These are phyloP conservation scores for Hericium rajendrae DNA, from an alignment of 768 basidiomycete genomes.

Conservation along the genomic window DNA sequence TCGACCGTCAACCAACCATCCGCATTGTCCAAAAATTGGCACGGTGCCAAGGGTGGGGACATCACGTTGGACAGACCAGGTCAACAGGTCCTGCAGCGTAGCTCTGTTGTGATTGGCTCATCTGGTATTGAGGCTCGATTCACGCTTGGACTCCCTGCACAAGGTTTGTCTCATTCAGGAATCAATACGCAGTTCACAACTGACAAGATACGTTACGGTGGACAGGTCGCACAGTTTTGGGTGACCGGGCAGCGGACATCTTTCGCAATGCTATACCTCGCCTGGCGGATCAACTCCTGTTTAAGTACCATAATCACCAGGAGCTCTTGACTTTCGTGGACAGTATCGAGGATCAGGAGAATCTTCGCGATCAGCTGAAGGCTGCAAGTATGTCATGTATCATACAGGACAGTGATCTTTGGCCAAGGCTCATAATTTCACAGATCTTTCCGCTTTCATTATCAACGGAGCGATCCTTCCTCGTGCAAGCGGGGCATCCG, in stretches of 20 bases:
- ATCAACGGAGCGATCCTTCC: slow-evolving; percentile 13
- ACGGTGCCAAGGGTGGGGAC: slow-evolving; percentile 8
- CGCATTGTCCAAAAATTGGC: not conserved
- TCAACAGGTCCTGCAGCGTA: slow-evolving; percentile 13
- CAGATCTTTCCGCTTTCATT: slow-evolving; percentile 12
- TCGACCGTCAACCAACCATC: not conserved
- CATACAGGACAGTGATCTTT: not conserved
- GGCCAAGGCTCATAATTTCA: not conserved
- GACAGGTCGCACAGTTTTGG: not conserved
- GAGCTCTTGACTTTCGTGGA: not conserved
- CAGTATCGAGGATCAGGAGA: not conserved
- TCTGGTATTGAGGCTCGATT: slow-evolving; percentile 11
- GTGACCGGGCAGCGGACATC: not conserved
- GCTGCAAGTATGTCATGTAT: not conserved
- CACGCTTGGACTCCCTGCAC: slow-evolving; percentile 9
- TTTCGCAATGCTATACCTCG: not conserved
- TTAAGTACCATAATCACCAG: not conserved
- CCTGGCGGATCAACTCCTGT: not conserved
- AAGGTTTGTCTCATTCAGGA: not conserved
- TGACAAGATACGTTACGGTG: not conserved
- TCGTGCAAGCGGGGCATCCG: slow-evolving; percentile 9
- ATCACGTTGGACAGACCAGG: slow-evolving; percentile 9
- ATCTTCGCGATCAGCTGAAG: not conserved
- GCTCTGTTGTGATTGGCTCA: slow-evolving; percentile 1
- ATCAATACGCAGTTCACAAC: not conserved